These are phyloP conservation scores for Trametes sp. DNA, from an alignment of 1,284 basidiomycete genomes.

Conservation along the genomic window DNA sequence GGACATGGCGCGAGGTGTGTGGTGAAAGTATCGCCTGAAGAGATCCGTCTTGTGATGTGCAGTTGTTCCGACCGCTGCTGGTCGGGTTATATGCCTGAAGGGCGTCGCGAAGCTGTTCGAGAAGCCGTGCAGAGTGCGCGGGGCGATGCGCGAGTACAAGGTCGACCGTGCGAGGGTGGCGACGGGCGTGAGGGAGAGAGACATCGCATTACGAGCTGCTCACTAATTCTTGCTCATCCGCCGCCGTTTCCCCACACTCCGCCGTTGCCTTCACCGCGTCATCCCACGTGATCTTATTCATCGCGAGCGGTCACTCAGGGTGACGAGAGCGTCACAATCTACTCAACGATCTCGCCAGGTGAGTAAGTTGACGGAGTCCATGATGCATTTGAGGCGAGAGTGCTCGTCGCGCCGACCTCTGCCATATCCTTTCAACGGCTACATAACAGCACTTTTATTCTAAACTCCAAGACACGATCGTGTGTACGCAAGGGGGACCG, in stretches of 20 bases:
- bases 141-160: slow-evolving; percentile 15
- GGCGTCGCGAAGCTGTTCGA: not conserved
- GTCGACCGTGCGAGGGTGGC: slow-evolving; percentile 11
- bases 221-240: slow-evolving; percentile 25
- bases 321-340: not conserved
- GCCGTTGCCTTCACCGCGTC: slow-evolving; percentile 1
- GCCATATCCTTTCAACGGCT: too few species aligned
- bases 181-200: slow-evolving; percentile 11
- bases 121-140: not conserved
- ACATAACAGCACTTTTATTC: too few species aligned
- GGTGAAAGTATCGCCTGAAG: slow-evolving; percentile 15
- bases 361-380: too few species aligned
- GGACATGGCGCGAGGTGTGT: slow-evolving; percentile 24
- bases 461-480: too few species aligned
- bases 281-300: slow-evolving; percentile 22
- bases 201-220: slow-evolving; percentile 26
- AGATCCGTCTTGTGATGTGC: too few species aligned
- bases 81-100: not conserved
- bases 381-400: too few species aligned
- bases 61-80: not conserved
- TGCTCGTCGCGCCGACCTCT: too few species aligned
- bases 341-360: too few species aligned
- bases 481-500: too few species aligned
- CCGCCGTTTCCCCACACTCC: not conserved
- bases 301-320: slow-evolving; percentile 5